These are phyloP conservation scores for Penicillium sp. DNA, from an alignment of 2,329 filamentous ascomycete species.

Conservation along the genomic window DNA sequence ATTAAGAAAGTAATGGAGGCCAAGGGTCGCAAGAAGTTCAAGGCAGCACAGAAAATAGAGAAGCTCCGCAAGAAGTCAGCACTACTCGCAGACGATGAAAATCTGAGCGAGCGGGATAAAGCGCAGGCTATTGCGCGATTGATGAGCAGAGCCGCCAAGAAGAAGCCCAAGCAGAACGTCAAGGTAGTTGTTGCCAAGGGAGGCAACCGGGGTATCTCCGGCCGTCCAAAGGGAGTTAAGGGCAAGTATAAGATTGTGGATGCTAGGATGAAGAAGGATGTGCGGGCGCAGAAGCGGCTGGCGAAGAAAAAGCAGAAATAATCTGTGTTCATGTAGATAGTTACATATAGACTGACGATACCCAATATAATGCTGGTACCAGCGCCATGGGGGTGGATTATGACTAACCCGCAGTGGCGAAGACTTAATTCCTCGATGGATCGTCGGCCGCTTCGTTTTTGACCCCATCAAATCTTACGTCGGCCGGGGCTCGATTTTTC, in stretches of 20 bases:
- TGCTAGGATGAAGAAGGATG: constrained; percentile 93
- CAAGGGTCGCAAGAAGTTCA: constrained; percentile 95
- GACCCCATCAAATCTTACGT: constrained; percentile 6
- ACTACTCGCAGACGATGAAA: constrained; percentile 83
- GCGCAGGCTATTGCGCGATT: constrained; percentile 80
- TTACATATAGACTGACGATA: neutral
- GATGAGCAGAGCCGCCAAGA: constrained; percentile 80
- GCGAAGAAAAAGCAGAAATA: constrained; percentile 70
- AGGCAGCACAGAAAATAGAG: constrained; percentile 86
- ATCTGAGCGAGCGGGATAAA: constrained; percentile 95
- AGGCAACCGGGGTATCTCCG: constrained; percentile 81
- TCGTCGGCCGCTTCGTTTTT: constrained; percentile 18
- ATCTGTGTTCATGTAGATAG: constrained; percentile 1
- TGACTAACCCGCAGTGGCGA: constrained; percentile 25
- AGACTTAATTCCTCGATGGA: constrained; percentile 15
- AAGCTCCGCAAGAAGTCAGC: constrained; percentile 98
- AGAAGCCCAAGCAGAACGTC: constrained; percentile 81
- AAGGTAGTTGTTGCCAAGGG: constrained; percentile 90
- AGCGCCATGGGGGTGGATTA: constrained; percentile 14
- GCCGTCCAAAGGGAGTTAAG: constrained; percentile 88
- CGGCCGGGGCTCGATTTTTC: neutral
- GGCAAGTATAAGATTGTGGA: constrained; percentile 98
- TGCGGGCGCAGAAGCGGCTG: constrained; percentile 80
- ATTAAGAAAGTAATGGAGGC: constrained; percentile 99
- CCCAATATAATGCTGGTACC: constrained; percentile 19